These are phyloP conservation scores for Polyplosphaeria fusca DNA, from an alignment of 495 filamentous ascomycete species.

Conservation along the genomic window DNA sequence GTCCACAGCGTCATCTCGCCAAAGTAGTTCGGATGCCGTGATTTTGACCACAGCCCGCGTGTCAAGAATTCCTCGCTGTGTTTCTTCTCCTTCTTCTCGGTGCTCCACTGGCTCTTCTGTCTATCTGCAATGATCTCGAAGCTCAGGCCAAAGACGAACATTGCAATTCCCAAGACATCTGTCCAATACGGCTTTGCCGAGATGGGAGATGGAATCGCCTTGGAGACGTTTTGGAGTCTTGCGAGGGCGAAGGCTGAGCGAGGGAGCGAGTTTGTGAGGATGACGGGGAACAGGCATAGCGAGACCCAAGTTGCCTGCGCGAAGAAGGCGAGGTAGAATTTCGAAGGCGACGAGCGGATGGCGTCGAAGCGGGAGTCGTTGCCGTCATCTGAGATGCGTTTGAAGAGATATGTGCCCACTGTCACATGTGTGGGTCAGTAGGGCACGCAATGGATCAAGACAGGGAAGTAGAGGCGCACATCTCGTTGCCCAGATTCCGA, in stretches of 20 bases:
- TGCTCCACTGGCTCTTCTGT: conserved; percentile 57
- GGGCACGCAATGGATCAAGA: neutral
- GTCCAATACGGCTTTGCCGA: conserved; percentile 43
- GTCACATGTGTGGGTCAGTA: neutral
- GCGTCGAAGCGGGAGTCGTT: conserved; percentile 60
- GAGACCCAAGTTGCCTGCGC: conserved; percentile 63
- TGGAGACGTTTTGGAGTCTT: conserved; percentile 13
- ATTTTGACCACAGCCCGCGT: conserved; percentile 56
- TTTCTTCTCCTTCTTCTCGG: conserved; percentile 54
- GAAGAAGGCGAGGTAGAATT: conserved; percentile 56
- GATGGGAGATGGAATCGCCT: conserved; percentile 19
- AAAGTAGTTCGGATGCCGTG: conserved; percentile 65
- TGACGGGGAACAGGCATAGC: conserved; percentile 58
- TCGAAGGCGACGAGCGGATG: conserved; percentile 51
- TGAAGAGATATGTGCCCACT: conserved; percentile 62
- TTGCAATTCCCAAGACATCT: conserved; percentile 52
- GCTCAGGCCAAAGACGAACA: conserved; percentile 56
- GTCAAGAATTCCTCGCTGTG: conserved; percentile 63
- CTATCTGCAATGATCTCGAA: conserved; percentile 59
- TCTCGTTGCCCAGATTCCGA: conserved; percentile 56
- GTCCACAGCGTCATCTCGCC: conserved; percentile 65
- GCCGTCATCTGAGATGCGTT: conserved; percentile 50
- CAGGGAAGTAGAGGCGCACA: conserved; percentile 40
- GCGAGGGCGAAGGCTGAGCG: conserved; percentile 37
- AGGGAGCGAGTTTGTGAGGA: conserved; percentile 59